These are phyloP conservation scores for Pleurotus tuoliensis DNA, from an alignment of 768 basidiomycete species.

Conservation along the genomic window DNA sequence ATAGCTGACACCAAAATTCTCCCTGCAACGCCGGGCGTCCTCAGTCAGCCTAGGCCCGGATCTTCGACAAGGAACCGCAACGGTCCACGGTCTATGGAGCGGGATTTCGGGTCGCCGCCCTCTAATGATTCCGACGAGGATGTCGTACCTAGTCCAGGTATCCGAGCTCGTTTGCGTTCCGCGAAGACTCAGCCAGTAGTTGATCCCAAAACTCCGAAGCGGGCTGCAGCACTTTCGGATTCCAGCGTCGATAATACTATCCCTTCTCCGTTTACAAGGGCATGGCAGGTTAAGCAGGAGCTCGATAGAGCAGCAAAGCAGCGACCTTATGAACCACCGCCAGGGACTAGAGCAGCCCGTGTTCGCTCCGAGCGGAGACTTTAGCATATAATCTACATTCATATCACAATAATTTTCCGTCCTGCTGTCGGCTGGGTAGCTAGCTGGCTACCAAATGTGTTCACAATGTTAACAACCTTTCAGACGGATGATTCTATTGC, in stretches of 20 bases:
- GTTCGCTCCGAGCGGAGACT: neutral
- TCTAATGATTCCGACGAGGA: neutral
- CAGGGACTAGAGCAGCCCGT: neutral
- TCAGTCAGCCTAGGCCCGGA: neutral
- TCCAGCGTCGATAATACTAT: neutral
- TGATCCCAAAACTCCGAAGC: neutral
- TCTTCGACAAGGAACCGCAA: neutral
- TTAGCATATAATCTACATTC: neutral
- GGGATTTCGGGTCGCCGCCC: neutral
- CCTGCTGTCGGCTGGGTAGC: neutral
- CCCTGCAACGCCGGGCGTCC: neutral
- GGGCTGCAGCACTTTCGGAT: neutral
- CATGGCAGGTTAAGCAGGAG: neutral
- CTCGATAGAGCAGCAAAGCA: neutral
- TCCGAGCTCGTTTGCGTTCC: neutral
- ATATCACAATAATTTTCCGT: neutral
- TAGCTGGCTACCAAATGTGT: neutral
- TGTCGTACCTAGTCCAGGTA: neutral
- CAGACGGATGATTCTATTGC: neutral
- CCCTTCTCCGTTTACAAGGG: slow-evolving; percentile 2
- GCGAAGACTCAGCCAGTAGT: neutral
- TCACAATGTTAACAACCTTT: neutral
- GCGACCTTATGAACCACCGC: slow-evolving; percentile 4
- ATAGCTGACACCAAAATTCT: neutral
- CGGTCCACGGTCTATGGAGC: neutral